Evolutionary conservation across 345 rosid species (phyloP), one percentile per base, ranked within the genome.

Genomic region (Aquilaria yunnanensis): DNA sequence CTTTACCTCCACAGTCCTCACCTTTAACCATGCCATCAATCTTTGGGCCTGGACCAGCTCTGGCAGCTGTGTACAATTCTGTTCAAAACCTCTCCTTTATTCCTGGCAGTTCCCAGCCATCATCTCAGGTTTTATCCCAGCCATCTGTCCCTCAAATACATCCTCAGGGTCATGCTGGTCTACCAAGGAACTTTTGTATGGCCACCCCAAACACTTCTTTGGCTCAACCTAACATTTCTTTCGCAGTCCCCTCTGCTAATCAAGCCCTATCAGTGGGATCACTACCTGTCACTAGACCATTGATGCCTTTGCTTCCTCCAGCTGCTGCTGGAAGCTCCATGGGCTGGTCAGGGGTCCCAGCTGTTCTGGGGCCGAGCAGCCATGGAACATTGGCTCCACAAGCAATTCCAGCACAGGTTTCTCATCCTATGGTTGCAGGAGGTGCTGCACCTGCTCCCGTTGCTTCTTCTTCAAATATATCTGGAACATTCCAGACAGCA

Each of bases 21-120:
- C 67, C 84, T 56, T 56, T 74, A 47, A 68, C 66, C 66, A 52
- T 59, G 59, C 64, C 79, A 54, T 77, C 80, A 48, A 59, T 70
- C 50, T 84, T 80, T 68, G 81, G 83, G 46, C 77, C 85, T 69
- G 91, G 60, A 61, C 76, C 81, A 11, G 23, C 56, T 49, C 16
- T 74, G 32, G 60, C 65, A 10, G 54, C 13, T 30, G 37, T 77
- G 68, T 71, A 74, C 53, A 69, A 61, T 75, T 76, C 80, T 49
- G 16, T 55, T 54, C 89, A 64, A 43, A 77, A 67, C 70, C 62
- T 79, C 54, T 67, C 83, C 53, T 59, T 64, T 65, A 54, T 69
- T 62, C 77, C 72, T 16, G 66, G 71, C 14, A 64, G 74, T 54
- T 67, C 78, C 32, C 76, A 47, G 31, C 71, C 47, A 1, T 75